Base-by-base conservation (phyloP, 768 basidiomycete species). In the Rhodotorula kratochvilovae region DNA sequence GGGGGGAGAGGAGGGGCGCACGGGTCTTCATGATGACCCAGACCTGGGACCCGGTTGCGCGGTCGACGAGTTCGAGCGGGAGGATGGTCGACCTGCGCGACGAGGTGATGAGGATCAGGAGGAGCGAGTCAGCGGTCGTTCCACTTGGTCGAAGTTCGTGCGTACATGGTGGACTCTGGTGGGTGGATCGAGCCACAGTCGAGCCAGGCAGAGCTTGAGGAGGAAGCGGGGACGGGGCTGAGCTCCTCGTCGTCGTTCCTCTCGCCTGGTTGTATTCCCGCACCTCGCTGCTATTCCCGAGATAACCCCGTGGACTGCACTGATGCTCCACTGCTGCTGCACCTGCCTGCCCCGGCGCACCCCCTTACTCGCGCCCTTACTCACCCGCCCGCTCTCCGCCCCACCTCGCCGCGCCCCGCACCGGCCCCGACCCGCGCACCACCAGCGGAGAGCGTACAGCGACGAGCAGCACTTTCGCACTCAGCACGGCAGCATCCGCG, bases 41-140 rank as follows among this genome's bases (percentile, higher is more conserved):
- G 79, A 98, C 94, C 60, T 87, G 87, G 45, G 92, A 95, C 67
- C 95, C 95, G 80, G 97, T 98, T 79, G 95, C 97, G 80, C 90
- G 86, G 81, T 99, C 95, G 78, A 99, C 95, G 55, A 99, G 85
- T 81, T 98, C 95, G 65, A 72, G 74, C 16, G 74, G 74, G 71
- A 75, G 74, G 56, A 72, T 71, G 17, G 70, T 69, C 0, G 74
- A 69, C 16, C 48, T 50, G 67, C 56, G 66, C 61, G 66, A 39
- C 6, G 15, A 19, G n/a, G 21, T 16, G 58, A 33, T 17, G 29
- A 31, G 43, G 27, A 29, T 2, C 23, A 31, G 15, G 21, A 17
- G 10, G 16, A 21, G 17, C 16, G 51, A 50, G 56, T 11, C 3
- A 0, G 46, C 19, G 16, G 48, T 42, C 25, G 23, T 15, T 21